Evolutionary conservation across 1,284 basidiomycete genomes (phyloP).

Genomic region (Chondrostereum purpureum): DNA sequence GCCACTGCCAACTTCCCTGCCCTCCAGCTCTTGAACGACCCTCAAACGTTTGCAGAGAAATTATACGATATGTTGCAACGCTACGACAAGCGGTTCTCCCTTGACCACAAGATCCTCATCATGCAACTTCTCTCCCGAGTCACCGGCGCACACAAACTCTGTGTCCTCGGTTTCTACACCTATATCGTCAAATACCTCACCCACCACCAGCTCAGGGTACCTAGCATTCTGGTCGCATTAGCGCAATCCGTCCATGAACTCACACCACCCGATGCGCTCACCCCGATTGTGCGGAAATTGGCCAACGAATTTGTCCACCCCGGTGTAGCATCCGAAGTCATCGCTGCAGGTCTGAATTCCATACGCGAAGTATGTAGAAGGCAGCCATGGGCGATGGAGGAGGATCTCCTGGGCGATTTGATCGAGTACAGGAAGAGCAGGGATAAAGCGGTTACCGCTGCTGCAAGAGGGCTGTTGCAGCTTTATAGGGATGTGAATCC

Average conservation of each 20-base stretch:
- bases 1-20: conserved; percentile 82
- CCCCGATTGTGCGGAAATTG: conserved; percentile 86
- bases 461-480: conserved; percentile 81
- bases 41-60: conserved; percentile 94
- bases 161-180: conserved; percentile 94
- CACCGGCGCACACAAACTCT: conserved; percentile 90
- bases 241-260: conserved; percentile 96
- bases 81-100: conserved; percentile 88
- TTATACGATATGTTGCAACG: conserved; percentile 83
- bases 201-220: conserved; percentile 90
- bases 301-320: conserved; percentile 97
- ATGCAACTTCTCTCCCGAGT: conserved; percentile 98
- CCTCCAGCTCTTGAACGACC: conserved; percentile 90
- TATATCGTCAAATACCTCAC: conserved; percentile 94
- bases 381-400: conserved; percentile 96
- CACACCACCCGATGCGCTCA: conserved; percentile 90
- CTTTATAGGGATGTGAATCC: conserved; percentile 98
- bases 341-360: conserved; percentile 92
- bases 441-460: conserved; percentile 90
- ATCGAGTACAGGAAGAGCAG: conserved; percentile 93
- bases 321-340: conserved; percentile 92
- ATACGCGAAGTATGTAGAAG: conserved; percentile 89
- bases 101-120: conserved; percentile 95
- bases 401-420: conserved; percentile 87
- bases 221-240: conserved; percentile 90